These are phyloP conservation scores for Bipolaris oryzae DNA, from an alignment of 2,329 filamentous ascomycete genomes.

Conservation along the genomic window DNA sequence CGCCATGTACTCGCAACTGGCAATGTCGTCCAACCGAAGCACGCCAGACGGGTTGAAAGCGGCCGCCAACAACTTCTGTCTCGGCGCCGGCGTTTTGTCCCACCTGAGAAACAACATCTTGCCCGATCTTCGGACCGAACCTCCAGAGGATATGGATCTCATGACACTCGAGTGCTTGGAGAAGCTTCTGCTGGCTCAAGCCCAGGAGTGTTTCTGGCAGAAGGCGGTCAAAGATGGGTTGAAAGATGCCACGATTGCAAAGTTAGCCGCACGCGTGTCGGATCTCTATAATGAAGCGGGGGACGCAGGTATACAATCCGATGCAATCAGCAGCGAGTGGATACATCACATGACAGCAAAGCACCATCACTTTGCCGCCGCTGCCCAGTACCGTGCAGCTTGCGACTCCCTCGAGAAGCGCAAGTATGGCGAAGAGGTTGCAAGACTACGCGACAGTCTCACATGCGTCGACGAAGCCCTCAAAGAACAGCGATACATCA, in stretches of 20 bases:
- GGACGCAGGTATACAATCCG: constrained; percentile 85
- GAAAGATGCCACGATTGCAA: constrained; percentile 90
- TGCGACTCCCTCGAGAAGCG: constrained; percentile 91
- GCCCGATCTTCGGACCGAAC: constrained; percentile 80
- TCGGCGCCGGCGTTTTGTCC: constrained; percentile 80
- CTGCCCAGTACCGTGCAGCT: constrained; percentile 89
- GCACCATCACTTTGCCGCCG: constrained; percentile 94
- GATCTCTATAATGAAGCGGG: constrained; percentile 86
- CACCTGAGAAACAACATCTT: constrained; percentile 79
- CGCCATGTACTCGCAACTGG: constrained; percentile 91
- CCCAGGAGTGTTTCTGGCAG: constrained; percentile 97
- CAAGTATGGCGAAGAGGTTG: constrained; percentile 94
- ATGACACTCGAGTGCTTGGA: constrained; percentile 83
- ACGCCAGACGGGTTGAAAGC: constrained; percentile 83
- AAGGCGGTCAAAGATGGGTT: constrained; percentile 93
- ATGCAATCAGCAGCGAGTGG: constrained; percentile 91
- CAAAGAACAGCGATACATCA: constrained; percentile 82
- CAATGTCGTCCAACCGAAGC: constrained; percentile 76
- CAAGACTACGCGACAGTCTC: constrained; percentile 80
- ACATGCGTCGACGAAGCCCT: constrained; percentile 83
- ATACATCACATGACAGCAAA: constrained; percentile 98
- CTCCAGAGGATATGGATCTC: constrained; percentile 94
- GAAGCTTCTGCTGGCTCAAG: constrained; percentile 86
- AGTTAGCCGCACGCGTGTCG: constrained; percentile 86
- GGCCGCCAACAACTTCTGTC: constrained; percentile 88